Base-by-base conservation (phyloP, 1,284 basidiomycete genomes). In the Pyrrhoderma lamaoense region DNA sequence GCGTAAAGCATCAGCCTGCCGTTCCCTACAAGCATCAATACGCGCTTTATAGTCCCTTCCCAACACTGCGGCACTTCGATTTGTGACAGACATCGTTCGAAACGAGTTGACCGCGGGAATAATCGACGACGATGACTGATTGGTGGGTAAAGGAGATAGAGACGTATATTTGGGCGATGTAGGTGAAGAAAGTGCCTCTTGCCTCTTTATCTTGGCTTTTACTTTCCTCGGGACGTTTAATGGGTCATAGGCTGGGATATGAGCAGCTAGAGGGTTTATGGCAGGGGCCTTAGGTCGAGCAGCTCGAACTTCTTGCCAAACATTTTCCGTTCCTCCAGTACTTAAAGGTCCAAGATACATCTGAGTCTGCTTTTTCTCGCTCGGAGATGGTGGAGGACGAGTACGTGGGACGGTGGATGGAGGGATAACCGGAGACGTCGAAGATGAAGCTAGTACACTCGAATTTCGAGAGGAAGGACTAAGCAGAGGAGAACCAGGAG, bases 301-400 rank as follows among this genome's bases (percentile, higher is more conserved):
- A 8, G 66, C n/a, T n/a, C n/a, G 62, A 0, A 85, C 73, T 2
- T 68, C 64, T 59, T 82, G 75, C 85, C 85, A 88, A 46, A n/a
- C n/a, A n/a, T n/a, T n/a, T n/a, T 66, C 61, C 35, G 60, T 65
- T 2, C 64, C 52, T 46, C 67, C 67, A 27, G 45, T 40, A 21
- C n/a, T 25, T 22, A 16, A 1, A n/a, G 18, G 37, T 31, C 18
- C 16, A 38, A 13, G 38, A n/a, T 43, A 35, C 8, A 5, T 19
- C 36, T 16, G 8, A 23, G 1, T 8, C 34, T 22, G 13, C 14
- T 11, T 14, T 22, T 43, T 5, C 57, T 27, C 27, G 51, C 16
- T 0, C 42, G 49, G 7, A 56, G 42, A 43, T 18, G 50, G 36
- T 48, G 56, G 36, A 53, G 0, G 3, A 56, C 44, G 0, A 58